phyloP scores from a whole-genome alignment of 73 alveolate genomes.

The Effrenium voratum region DNA sequence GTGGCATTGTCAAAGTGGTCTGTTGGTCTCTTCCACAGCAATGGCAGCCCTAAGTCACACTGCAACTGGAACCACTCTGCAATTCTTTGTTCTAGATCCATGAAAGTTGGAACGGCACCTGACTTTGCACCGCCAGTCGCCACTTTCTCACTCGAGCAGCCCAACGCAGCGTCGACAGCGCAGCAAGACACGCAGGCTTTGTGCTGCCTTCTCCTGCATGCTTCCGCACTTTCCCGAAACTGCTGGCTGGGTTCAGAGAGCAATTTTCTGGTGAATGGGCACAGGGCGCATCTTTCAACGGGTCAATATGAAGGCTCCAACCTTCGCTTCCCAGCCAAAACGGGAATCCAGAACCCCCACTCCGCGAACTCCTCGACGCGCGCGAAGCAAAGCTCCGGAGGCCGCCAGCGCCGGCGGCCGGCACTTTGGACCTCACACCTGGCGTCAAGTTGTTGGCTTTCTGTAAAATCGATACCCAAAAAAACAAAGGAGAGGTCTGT shows the following conservation, averaged over 20 bases:
- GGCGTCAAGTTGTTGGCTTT: too few species aligned
- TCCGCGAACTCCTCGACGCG: neutral
- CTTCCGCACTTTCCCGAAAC: too few species aligned
- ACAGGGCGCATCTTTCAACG: too few species aligned
- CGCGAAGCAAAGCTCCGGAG: constrained; percentile 74
- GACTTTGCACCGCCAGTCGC: too few species aligned
- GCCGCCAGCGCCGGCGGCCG: constrained; percentile 76
- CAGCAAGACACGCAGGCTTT: constrained; percentile 14
- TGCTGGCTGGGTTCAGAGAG: too few species aligned
- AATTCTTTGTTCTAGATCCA: too few species aligned
- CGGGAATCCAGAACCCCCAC: neutral
- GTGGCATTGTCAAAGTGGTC: constrained; percentile 75
- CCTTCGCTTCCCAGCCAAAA: neutral
- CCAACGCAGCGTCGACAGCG: constrained; percentile 67
- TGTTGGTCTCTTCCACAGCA: constrained; percentile 89
- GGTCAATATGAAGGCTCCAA: neutral
- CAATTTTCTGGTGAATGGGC: too few species aligned
- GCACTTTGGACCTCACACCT: constrained; percentile 38
- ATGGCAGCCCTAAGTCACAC: constrained; percentile 85
- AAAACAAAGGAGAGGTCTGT: too few species aligned
- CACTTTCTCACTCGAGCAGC: constrained; percentile 54
- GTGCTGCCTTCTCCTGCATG: constrained; percentile 14
- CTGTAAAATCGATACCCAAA: too few species aligned
- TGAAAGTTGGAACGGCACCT: too few species aligned
- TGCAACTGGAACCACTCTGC: too few species aligned